phyloP scores from a whole-genome alignment of 2,329 filamentous ascomycete genomes.

The Fusarium concolor region DNA sequence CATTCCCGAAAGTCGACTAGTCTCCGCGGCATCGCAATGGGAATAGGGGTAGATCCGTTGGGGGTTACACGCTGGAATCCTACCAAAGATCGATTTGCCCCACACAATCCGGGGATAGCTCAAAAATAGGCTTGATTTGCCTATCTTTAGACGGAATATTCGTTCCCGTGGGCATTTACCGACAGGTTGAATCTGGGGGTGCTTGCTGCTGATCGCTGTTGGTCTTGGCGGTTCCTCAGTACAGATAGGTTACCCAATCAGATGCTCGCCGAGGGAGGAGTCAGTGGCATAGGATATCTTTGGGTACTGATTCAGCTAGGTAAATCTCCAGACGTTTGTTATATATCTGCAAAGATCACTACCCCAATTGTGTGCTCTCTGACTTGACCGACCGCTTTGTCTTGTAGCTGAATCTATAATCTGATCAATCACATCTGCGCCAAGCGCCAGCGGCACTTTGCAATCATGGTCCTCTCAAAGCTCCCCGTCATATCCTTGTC shows the following conservation, averaged over 20 bases:
- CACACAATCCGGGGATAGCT: background rate
- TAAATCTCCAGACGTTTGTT: background rate
- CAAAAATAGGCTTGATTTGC: too few relatives aligned
- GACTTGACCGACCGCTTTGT: background rate
- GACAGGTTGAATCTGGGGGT: background rate
- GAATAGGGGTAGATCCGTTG: background rate
- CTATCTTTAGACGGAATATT: background rate
- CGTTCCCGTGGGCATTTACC: background rate
- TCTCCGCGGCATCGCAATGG: constrained; percentile 1
- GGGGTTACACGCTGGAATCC: background rate
- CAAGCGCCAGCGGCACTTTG: background rate
- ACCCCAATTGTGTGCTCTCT: too few relatives aligned
- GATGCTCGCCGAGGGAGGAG: background rate
- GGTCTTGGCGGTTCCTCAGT: background rate
- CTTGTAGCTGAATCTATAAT: background rate
- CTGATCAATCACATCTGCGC: background rate
- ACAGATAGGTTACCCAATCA: background rate
- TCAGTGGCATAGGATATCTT: background rate
- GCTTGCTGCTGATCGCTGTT: background rate
- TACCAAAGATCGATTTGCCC: background rate
- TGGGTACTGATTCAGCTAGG: background rate
- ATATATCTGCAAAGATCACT: background rate
- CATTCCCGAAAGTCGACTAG: constrained; percentile 13
- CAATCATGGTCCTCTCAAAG: constrained; percentile 5
- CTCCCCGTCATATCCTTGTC: background rate